Percentiles rank a stretch among this genome's conserved stretches.
Conservation (phyloP, 768 basidiomycete species). For the Lactifluus pinguis region DNA sequence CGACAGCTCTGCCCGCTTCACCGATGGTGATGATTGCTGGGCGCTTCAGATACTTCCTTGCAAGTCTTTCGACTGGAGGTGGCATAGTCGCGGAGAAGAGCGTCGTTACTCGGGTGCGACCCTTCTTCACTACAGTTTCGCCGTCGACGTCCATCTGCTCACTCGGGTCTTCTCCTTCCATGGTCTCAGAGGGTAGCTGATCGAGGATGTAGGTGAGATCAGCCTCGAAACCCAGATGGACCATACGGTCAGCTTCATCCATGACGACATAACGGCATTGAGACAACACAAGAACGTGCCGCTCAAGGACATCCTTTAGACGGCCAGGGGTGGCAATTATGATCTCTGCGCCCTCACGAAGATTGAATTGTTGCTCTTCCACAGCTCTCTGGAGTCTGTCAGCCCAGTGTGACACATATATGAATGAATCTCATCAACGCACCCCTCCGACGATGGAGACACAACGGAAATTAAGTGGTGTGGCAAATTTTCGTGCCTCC, state of each 20-base stretch:
- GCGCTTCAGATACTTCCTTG: conserved; percentile 86
- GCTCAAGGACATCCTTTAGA: conserved; percentile 94
- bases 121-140: conserved; percentile 55
- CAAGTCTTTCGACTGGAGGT: conserved; percentile 88
- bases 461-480: conserved; percentile 82
- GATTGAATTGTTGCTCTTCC: conserved; percentile 95
- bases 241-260: conserved; percentile 99
- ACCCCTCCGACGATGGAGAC: conserved; percentile 98
- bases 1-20: conserved; percentile 95
- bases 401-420: conserved; percentile 15
- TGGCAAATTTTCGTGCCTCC: conserved; percentile 87
- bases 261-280: conserved; percentile 99
- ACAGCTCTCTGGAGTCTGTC: conserved; percentile 56
- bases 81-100: conserved; percentile 99
- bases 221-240: conserved; percentile 91
- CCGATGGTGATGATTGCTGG: conserved; percentile 97
- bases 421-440: conserved; percentile 26
- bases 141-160: conserved; percentile 76
- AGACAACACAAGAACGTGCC: conserved; percentile 87
- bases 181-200: conserved; percentile 75
- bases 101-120: conserved; percentile 85
- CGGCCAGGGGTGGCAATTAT: conserved; percentile 98
- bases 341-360: conserved; percentile 97
- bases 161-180: conserved; percentile 76
- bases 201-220: conserved; percentile 94